Conservation (phyloP, 176 grass and related monocot genomes). For the Luzula sylvatica region DNA sequence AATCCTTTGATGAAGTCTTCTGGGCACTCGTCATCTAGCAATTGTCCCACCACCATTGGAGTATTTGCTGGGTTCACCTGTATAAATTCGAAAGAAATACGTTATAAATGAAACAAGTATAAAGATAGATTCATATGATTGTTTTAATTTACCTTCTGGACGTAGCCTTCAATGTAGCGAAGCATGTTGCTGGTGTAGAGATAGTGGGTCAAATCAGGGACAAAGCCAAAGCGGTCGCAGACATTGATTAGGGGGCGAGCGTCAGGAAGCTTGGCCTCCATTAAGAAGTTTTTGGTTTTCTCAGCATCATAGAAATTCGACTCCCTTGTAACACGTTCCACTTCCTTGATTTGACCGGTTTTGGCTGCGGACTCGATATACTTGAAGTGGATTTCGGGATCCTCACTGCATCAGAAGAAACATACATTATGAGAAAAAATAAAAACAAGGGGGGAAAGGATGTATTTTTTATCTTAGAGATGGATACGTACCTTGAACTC, state of each 20-base stretch:
- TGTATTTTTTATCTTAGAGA: slow-evolving; percentile 7
- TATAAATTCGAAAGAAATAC: slow-evolving; percentile 17
- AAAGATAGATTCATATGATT: neutral
- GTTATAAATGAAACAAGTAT: no score
- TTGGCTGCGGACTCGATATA: slow-evolving; percentile 95
- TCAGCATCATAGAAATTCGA: slow-evolving; percentile 96
- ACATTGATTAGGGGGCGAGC: slow-evolving; percentile 90
- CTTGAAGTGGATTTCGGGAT: slow-evolving; percentile 92
- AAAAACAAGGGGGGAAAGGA: neutral
- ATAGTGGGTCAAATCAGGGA: slow-evolving; percentile 92
- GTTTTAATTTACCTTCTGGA: slow-evolving; percentile 64
- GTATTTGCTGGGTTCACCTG: slow-evolving; percentile 96
- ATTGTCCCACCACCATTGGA: slow-evolving; percentile 80
- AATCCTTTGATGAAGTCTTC: slow-evolving; percentile 99
- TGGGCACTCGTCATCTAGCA: slow-evolving; percentile 88
- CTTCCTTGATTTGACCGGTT: slow-evolving; percentile 97
- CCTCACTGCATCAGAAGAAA: slow-evolving; percentile 55
- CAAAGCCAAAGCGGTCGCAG: slow-evolving; percentile 95
- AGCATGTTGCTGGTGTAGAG: slow-evolving; percentile 93
- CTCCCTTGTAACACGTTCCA: slow-evolving; percentile 96
- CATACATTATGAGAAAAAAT: slow-evolving; percentile 20
- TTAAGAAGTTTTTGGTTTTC: slow-evolving; percentile 96
- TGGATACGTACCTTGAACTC: slow-evolving; percentile 59
- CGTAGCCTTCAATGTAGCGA: slow-evolving; percentile 95
- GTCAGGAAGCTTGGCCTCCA: slow-evolving; percentile 98